Evolutionary conservation across 345 rosid genomes (phyloP), one percentile per base, ranked within the genome.

Genomic region (Eucalyptus victrix): DNA sequence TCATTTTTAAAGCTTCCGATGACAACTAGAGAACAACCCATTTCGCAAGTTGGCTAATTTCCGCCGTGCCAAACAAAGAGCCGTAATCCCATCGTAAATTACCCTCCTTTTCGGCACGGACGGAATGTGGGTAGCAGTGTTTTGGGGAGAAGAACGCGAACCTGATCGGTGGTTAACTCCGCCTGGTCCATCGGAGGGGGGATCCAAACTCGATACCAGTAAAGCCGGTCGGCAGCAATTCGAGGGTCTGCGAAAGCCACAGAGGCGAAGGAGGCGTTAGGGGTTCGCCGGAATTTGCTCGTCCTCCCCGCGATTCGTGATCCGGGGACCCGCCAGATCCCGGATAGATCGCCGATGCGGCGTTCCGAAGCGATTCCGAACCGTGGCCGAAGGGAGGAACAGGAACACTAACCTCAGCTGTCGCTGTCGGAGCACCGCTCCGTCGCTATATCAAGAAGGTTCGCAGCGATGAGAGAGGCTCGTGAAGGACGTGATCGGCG

Each of bases 121-220:
- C 32, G 7, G 62, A 34, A 88, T 50, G 50, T 2, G 37, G 12
- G 32, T 42, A 88, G 42, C 69, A 30, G 76, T 40, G 58, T 40
- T 28, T 47, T 10, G 87, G 49, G 17, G 62, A 88, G 87, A 76
- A 86, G 72, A 91, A 89, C 88, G 90, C 94, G 51, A 93, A 97
- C 99, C 98, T 96, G 98, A 62, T 95, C 97, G 11, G 95, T 90
- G 81, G 94, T 90, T 87, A 96, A 94, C 87, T 95, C 99, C 8
- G 98, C 99, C 53, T 94, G 97, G 90, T 94, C 95, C 99, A 97
- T 97, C 88, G 94, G 53, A 44, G 18, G 47, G 58, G 53, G 18
- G 58, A 51, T 76, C 83, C 47, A 40, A 76, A 40, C 85, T 12
- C 85, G 8, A 76, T 76, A 76, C 12, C 85, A 76, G 85, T 4